Conservation (phyloP, 2,329 filamentous ascomycete species). For the Nigrospora oryzae region DNA sequence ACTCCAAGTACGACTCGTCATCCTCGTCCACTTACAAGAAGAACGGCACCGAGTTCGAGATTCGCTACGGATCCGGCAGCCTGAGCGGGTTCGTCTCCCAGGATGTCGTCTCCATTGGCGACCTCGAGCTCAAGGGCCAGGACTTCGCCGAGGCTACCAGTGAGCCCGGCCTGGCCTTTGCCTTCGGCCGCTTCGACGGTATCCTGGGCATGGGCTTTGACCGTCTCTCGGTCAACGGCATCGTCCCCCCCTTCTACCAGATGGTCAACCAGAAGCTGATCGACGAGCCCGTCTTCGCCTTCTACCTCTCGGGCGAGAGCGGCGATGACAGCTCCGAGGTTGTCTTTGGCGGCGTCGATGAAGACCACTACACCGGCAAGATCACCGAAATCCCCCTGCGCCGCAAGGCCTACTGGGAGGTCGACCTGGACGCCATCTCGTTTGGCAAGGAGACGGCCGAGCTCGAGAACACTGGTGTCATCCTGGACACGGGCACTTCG, state of each 20-base stretch:
- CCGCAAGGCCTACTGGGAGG: constrained; percentile 99
- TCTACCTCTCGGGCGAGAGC: constrained; percentile 79
- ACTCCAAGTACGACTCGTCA: constrained; percentile 91
- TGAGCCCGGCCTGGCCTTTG: constrained; percentile 94
- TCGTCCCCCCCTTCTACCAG: constrained; percentile 93
- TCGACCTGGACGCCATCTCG: constrained; percentile 85
- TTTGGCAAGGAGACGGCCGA: constrained; percentile 81
- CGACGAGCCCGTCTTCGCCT: constrained; percentile 89
- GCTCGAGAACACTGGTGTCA: constrained; percentile 89
- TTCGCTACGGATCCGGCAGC: constrained; percentile 90
- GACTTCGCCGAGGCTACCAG: constrained; percentile 93
- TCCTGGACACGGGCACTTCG: constrained; percentile 96
- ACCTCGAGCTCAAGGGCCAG: constrained; percentile 80
- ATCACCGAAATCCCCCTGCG: constrained; percentile 89
- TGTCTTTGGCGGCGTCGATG: constrained; percentile 81
- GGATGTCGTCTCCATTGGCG: constrained; percentile 79
- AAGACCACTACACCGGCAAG: constrained; percentile 74
- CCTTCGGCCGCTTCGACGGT: constrained; percentile 94
- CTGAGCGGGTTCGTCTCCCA: constrained; percentile 90
- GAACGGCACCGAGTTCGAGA: constrained; percentile 89
- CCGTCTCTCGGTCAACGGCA: constrained; percentile 92
- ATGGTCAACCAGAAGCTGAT: constrained; percentile 85
- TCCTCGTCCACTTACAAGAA: constrained; percentile 84
- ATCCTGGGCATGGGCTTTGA: constrained; percentile 93
- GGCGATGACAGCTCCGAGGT: constrained; percentile 70